Evolutionary conservation across 2,329 filamentous ascomycete genomes (phyloP).

Genomic region (Aspergillus viridinutans): DNA sequence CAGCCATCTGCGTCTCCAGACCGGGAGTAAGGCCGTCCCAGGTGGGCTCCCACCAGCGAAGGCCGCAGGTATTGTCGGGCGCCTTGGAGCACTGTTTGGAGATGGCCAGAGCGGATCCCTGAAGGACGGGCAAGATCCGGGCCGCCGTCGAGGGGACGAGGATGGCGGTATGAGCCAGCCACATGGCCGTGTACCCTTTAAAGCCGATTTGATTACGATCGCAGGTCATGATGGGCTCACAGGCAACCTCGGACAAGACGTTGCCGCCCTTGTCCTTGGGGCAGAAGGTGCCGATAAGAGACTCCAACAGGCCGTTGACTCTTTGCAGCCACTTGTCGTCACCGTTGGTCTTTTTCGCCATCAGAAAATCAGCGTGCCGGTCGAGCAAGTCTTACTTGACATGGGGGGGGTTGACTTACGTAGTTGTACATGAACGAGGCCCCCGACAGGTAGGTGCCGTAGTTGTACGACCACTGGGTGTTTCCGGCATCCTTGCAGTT

Average conservation of each 20-base stretch:
- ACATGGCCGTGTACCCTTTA: constrained; percentile 64
- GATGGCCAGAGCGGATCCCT: constrained; percentile 54
- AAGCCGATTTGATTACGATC: constrained; percentile 66
- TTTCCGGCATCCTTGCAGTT: constrained; percentile 61
- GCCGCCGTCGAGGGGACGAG: constrained; percentile 54
- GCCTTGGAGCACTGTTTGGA: constrained; percentile 57
- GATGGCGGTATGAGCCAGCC: constrained; percentile 56
- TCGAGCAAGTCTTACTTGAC: neutral
- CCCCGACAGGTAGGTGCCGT: constrained; percentile 55
- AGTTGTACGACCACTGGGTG: constrained; percentile 62
- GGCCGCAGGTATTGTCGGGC: constrained; percentile 55
- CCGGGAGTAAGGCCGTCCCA: constrained; percentile 53
- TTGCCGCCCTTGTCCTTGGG: constrained; percentile 39
- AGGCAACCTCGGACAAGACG: constrained; percentile 61
- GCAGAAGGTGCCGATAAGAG: constrained; percentile 46
- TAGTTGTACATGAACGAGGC: constrained; percentile 64
- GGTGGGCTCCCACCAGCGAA: constrained; percentile 51
- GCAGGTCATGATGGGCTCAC: constrained; percentile 57
- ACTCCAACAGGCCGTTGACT: constrained; percentile 52
- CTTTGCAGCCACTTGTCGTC: constrained; percentile 50
- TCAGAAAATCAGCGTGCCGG: neutral
- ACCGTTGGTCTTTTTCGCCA: constrained; percentile 42
- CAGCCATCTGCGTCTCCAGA: constrained; percentile 64
- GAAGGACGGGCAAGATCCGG: constrained; percentile 53
- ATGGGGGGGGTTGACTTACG: constrained; percentile 31